Evolutionary conservation across 768 basidiomycete genomes (phyloP).

Genomic region (Amanita thiersii): DNA sequence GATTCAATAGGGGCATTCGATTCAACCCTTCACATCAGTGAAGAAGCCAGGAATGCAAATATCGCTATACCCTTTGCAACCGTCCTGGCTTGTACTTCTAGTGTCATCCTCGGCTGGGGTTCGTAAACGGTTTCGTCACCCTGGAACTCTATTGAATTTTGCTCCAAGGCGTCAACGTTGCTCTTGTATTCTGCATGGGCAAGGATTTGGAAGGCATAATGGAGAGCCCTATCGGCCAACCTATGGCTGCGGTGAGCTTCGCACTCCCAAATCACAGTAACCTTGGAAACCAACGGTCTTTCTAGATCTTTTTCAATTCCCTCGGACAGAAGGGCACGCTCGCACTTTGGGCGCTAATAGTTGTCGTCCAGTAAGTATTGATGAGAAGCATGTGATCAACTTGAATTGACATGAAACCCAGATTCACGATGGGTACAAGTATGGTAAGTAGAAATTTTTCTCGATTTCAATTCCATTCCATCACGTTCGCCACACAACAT

Average conservation of each 20-base stretch:
- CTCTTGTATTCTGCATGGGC: slow-evolving; percentile 59
- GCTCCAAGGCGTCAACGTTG: slow-evolving; percentile 44
- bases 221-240: slow-evolving; percentile 33
- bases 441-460: no score
- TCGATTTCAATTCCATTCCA: no score
- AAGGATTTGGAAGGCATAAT: slow-evolving; percentile 34
- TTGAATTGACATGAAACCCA: slow-evolving; percentile 10
- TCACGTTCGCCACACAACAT: no score
- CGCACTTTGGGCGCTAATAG: slow-evolving; percentile 30
- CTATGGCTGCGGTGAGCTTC: slow-evolving; percentile 37
- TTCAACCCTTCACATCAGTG: slow-evolving; percentile 58
- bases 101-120: slow-evolving; percentile 56
- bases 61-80: slow-evolving; percentile 66
- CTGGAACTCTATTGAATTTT: no score
- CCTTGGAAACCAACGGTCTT: no score
- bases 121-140: slow-evolving; percentile 14
- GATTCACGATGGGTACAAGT: slow-evolving; percentile 55
- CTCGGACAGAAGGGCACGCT: slow-evolving; percentile 31
- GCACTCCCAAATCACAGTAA: no score
- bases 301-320: slow-evolving; percentile 40
- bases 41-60: slow-evolving; percentile 64
- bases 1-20: slow-evolving; percentile 43
- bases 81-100: slow-evolving; percentile 43
- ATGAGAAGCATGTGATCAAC: not conserved
- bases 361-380: slow-evolving; percentile 28